phyloP scores from a whole-genome alignment of 2,329 filamentous ascomycete species.

The Clarireedia monteithiana region DNA sequence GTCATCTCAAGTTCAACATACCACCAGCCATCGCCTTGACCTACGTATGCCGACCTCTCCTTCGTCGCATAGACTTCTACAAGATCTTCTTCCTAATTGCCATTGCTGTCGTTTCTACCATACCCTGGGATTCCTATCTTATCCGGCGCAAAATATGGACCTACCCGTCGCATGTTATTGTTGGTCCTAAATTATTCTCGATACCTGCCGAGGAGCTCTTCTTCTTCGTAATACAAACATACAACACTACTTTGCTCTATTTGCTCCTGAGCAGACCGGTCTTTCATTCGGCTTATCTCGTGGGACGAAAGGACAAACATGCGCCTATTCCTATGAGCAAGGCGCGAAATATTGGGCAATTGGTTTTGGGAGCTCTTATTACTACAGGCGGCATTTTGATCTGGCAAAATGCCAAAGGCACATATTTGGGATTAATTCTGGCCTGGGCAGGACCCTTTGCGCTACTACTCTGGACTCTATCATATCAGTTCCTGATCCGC shows the following conservation, averaged over 20 bases:
- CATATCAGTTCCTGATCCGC: conserved; percentile 54
- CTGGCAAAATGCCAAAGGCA: conserved; percentile 40
- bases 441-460: conserved; percentile 61
- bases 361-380: conserved; percentile 37
- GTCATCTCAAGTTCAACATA: conserved; percentile 59
- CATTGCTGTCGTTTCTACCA: conserved; percentile 59
- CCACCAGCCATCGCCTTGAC: conserved; percentile 54
- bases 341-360: conserved; percentile 41
- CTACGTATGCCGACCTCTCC: conserved; percentile 50
- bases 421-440: conserved; percentile 63
- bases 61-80: conserved; percentile 53
- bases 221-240: conserved; percentile 72
- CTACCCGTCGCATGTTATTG: conserved; percentile 57
- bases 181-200: conserved; percentile 53
- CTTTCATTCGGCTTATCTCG: conserved; percentile 48
- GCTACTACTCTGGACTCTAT: conserved; percentile 54
- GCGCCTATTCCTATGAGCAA: conserved; percentile 9
- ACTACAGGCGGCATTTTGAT: conserved; percentile 39
- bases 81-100: conserved; percentile 53
- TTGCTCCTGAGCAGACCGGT: conserved; percentile 55
- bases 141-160: conserved; percentile 63
- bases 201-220: conserved; percentile 68
- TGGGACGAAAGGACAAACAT: conserved; percentile 11
- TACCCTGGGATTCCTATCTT: conserved; percentile 71
- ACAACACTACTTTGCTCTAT: conserved; percentile 63